A percentile compares a stretch with the other conserved stretches of the same genome.
These are phyloP conservation scores for Fusarium protoensiforme DNA, from an alignment of 2,329 filamentous ascomycete genomes.

Conservation along the genomic window DNA sequence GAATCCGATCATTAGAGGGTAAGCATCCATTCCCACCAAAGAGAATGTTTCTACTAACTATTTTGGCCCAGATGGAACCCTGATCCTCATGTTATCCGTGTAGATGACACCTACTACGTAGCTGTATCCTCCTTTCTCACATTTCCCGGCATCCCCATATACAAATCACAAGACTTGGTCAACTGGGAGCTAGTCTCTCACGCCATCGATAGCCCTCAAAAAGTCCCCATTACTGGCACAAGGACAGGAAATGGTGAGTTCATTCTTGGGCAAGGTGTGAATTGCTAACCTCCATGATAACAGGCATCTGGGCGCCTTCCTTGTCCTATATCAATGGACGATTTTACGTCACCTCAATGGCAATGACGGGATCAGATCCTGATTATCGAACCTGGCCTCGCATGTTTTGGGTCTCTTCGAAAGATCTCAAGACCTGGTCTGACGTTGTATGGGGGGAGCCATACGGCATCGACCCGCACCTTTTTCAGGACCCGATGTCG, in stretches of 20 bases:
- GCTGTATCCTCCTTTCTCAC: conserved; percentile 34
- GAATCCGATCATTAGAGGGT: conserved; percentile 6
- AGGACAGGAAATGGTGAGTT: conserved; percentile 1
- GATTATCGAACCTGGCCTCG: conserved; percentile 5
- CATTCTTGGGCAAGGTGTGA: not conserved
- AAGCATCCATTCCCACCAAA: not conserved
- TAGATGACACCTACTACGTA: conserved; percentile 27
- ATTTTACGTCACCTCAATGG: conserved; percentile 15
- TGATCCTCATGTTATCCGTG: conserved; percentile 27
- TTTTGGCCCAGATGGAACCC: conserved; percentile 19
- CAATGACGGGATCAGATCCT: conserved; percentile 9
- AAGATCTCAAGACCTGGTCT: conserved; percentile 22
- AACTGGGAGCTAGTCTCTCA: conserved; percentile 32
- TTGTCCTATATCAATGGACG: conserved; percentile 10
- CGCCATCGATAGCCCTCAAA: not conserved
- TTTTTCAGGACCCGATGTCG: conserved; percentile 16
- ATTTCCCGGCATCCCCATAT: conserved; percentile 32
- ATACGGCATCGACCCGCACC: conserved; percentile 17
- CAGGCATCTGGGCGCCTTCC: conserved; percentile 19
- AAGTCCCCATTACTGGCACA: conserved; percentile 1
- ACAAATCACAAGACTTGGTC: conserved; percentile 25
- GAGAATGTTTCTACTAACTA: not conserved
- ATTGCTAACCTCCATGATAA: not conserved
- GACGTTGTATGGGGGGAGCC: conserved; percentile 21
- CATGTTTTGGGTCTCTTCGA: conserved; percentile 13